These are phyloP conservation scores for Magnolia sinica DNA, from an alignment of 164 flowering plant genomes.

Conservation along the genomic window DNA sequence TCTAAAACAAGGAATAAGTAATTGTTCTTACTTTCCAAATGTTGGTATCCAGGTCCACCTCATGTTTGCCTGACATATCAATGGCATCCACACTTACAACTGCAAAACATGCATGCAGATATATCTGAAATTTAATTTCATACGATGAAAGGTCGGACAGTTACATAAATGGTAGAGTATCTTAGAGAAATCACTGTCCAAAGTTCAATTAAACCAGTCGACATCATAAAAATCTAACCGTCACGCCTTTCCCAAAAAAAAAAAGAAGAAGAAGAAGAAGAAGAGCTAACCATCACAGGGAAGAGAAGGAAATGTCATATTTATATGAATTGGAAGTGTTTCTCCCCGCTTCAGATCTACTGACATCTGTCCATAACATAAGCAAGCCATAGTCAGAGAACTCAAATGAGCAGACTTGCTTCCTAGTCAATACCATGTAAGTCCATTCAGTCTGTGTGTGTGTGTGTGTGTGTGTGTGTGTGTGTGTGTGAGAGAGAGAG, in stretches of 20 bases:
- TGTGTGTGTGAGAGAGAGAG: not conserved
- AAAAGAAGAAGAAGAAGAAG: not conserved
- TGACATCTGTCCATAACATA: slow-evolving; percentile 62
- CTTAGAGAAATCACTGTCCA: too few species aligned
- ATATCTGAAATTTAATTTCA: not conserved
- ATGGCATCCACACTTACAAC: slow-evolving; percentile 97
- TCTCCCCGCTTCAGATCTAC: slow-evolving; percentile 97
- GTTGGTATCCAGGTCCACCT: slow-evolving; percentile 98
- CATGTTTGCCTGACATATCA: slow-evolving; percentile 99
- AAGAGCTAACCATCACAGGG: slow-evolving; percentile 86
- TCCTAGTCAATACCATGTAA: not conserved
- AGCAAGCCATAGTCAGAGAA: not conserved
- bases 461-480: not conserved
- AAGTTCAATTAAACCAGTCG: too few species aligned
- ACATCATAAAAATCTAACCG: too few species aligned
- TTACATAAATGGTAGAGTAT: not conserved
- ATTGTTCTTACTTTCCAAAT: slow-evolving; percentile 81
- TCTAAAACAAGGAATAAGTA: not conserved
- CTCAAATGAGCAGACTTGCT: not conserved
- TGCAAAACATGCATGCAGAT: slow-evolving; percentile 26
- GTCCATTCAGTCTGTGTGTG: not conserved
- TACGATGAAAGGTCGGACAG: not conserved
- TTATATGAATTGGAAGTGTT: slow-evolving; percentile 95
- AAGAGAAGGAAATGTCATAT: slow-evolving; percentile 90
- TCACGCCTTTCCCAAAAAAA: too few species aligned